Percentiles rank a stretch among this genome's conserved stretches.
Evolutionary conservation across 129 eudicot species (phyloP).

Genomic region (Artemisia tridentata): DNA sequence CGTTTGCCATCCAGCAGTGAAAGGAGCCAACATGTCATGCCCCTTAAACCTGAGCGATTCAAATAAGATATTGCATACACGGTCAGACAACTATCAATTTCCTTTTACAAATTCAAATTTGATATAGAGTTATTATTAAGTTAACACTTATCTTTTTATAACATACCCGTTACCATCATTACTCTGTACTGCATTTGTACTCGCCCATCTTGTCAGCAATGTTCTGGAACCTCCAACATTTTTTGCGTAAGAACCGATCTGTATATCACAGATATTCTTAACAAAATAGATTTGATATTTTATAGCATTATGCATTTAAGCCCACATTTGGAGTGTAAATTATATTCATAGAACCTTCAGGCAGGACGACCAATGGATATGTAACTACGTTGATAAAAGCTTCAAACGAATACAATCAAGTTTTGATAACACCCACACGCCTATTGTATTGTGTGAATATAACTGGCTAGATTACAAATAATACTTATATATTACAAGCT

Average conservation of each 20-base stretch:
- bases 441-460: neutral
- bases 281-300: neutral
- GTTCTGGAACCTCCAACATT: slow-evolving; percentile 32
- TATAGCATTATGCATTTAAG: neutral
- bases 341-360: slow-evolving; percentile 1
- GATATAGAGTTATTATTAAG: neutral
- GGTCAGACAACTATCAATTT: neutral
- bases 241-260: slow-evolving; percentile 36
- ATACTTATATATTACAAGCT: neutral
- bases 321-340: neutral
- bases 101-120: neutral
- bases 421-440: neutral
- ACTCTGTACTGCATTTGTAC: slow-evolving; percentile 44
- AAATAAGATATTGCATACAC: neutral
- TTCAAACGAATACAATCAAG: neutral
- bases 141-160: neutral
- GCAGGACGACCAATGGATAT: neutral
- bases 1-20: slow-evolving; percentile 83
- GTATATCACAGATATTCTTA: slow-evolving; percentile 25
- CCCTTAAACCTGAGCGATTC: slow-evolving; percentile 57
- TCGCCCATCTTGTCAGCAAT: slow-evolving; percentile 34
- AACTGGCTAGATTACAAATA: neutral
- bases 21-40: slow-evolving; percentile 89
- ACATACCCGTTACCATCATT: slow-evolving; percentile 46
- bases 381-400: neutral